These are phyloP conservation scores for Pichia kluyveri DNA, from an alignment of 805 yeast species.

Conservation along the genomic window DNA sequence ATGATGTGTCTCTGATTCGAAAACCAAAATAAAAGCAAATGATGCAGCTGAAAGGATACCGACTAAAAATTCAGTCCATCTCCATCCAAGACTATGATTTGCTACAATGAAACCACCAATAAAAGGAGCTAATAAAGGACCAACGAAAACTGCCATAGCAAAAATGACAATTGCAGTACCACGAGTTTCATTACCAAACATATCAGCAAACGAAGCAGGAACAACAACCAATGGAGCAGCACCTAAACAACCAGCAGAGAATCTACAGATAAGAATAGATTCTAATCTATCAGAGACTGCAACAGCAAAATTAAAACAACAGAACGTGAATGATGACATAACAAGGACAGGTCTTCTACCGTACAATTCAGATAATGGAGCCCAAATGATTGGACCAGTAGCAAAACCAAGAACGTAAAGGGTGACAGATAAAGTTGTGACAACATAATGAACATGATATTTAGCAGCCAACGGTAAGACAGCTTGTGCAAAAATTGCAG, in stretches of 20 bases:
- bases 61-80: conserved; percentile 70
- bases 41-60: conserved; percentile 48
- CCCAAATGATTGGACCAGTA: conserved; percentile 86
- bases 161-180: conserved; percentile 72
- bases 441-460: conserved; percentile 56
- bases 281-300: conserved; percentile 77
- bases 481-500: conserved; percentile 72
- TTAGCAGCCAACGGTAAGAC: conserved; percentile 36
- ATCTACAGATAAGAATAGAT: conserved; percentile 67
- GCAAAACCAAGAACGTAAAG: conserved; percentile 91
- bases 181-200: conserved; percentile 55
- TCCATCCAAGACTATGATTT: conserved; percentile 57
- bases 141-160: conserved; percentile 63
- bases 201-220: conserved; percentile 81
- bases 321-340: conserved; percentile 46
- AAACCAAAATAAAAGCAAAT: conserved; percentile 30
- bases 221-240: conserved; percentile 81
- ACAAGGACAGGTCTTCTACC: conserved; percentile 61
- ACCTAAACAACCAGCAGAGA: conserved; percentile 73
- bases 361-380: conserved; percentile 72
- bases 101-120: conserved; percentile 59
- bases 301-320: conserved; percentile 57
- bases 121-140: conserved; percentile 80
- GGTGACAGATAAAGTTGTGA: conserved; percentile 68
- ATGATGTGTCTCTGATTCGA: conserved; percentile 62